Evolutionary conservation across 2,329 filamentous ascomycete species (phyloP).

Genomic region (Pestalotiopsis sp.): DNA sequence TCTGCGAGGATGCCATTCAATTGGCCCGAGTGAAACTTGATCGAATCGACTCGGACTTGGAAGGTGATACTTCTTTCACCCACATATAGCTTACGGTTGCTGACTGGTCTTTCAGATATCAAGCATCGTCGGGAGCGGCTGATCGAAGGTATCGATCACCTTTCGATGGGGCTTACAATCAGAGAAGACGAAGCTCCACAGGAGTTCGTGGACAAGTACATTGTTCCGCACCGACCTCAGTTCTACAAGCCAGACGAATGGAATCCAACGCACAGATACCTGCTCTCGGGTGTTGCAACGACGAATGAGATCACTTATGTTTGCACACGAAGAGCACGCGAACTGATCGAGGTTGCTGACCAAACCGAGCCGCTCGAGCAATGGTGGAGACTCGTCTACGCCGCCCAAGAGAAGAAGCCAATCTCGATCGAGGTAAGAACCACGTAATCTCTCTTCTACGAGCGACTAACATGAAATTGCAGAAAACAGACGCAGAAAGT

Average conservation of each 20-base stretch:
- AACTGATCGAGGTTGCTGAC: conserved; percentile 43
- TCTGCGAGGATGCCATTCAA: conserved; percentile 34
- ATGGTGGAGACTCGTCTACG: conserved; percentile 56
- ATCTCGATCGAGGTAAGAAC: conserved; percentile 48
- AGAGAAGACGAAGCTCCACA: conserved; percentile 29
- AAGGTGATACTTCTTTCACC: conserved; percentile 30
- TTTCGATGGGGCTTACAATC: conserved; percentile 30
- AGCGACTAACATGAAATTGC: not conserved
- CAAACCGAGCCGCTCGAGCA: conserved; percentile 39
- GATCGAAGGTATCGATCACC: conserved; percentile 18
- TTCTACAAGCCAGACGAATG: conserved; percentile 35
- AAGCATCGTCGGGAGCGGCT: conserved; percentile 18
- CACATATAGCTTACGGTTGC: not conserved
- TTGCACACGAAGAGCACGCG: conserved; percentile 42
- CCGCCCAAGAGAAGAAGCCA: conserved; percentile 38
- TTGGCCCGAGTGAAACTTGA: conserved; percentile 33
- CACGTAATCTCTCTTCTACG: too few relatives aligned
- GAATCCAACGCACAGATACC: conserved; percentile 42
- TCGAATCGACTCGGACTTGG: conserved; percentile 32
- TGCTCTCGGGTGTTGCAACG: conserved; percentile 52
- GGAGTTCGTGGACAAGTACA: conserved; percentile 20
- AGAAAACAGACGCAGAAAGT: conserved; percentile 49
- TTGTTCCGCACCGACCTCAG: conserved; percentile 23
- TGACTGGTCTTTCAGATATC: conserved; percentile 18
- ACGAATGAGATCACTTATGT: conserved; percentile 49